Conservation (phyloP, 176 grass and related monocot genomes). For the Leersia perrieri region DNA sequence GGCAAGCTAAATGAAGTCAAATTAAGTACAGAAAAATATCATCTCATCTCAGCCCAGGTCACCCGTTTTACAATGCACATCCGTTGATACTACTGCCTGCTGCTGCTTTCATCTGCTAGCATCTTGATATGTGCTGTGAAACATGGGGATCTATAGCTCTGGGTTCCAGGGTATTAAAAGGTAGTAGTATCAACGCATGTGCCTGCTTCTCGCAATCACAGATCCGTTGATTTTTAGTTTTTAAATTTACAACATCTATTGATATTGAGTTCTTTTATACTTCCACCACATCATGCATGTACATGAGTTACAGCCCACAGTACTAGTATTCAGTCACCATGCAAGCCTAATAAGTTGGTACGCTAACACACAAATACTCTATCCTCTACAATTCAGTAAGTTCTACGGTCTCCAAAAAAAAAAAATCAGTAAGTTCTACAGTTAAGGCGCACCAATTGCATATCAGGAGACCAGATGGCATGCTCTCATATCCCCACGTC, state of each 20-base stretch:
- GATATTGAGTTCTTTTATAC: neutral
- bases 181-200: no score
- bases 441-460: neutral
- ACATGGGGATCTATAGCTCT: no score
- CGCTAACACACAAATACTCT: neutral
- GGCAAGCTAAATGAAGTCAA: no score
- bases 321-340: neutral
- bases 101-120: no score
- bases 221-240: neutral
- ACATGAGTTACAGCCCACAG: neutral
- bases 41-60: no score
- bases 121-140: neutral
- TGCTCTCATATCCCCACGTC: neutral
- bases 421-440: conserved; percentile 20
- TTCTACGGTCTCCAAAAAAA: no score
- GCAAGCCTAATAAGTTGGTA: neutral
- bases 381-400: conserved; percentile 14
- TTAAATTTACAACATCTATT: neutral
- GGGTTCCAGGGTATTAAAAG: no score
- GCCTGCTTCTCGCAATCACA: neutral
- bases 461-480: neutral
- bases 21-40: no score
- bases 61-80: no score
- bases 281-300: neutral
- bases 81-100: no score